Evolutionary conservation across 805 yeast genomes (phyloP), one percentile per base, ranked within the genome.

Genomic region (Kazachstania viticola): DNA sequence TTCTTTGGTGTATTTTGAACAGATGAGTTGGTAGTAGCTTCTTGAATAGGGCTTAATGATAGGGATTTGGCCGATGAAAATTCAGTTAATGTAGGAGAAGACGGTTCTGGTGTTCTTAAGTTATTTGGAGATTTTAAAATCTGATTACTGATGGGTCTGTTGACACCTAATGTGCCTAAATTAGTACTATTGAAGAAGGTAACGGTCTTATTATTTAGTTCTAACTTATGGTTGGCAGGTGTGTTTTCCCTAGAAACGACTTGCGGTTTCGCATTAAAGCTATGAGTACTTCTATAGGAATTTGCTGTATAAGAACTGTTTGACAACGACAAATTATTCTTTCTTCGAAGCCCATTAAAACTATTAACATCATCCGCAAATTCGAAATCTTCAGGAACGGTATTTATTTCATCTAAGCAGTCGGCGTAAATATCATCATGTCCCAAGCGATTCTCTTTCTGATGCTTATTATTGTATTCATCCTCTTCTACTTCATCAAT

Each of bases 381-480:
- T 13, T 56, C 57, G 28, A 40, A 62, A 32, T 65, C 68, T 36
- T 63, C 71, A 2, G 75, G 71, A 4, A 70, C 56, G 3, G 48
- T 56, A 38, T 71, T 71, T 29, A 66, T 67, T 45, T 71, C 76
- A 39, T 69, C 75, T 14, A 71, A 34, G 12, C 65, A 51, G 14
- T 61, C 60, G n/a, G 65, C 68, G 34, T 63, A 61, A 8, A 56
- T 57, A 9, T 65, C 69, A 35, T 61, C 59, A 3, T 16, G 17
- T 8, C 23, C 3, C n/a, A n/a, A n/a, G n/a, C n/a, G n/a, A 3
- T 24, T 23, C 2, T 51, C 43, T 12, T 42, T 46, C 21, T 38
- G 49, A 13, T 35, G 40, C 14, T 39, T 44, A 23, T 47, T 54
- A 41, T 37, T 47, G 26, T 48, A 47, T 15, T 38, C 41, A 31